Evolutionary conservation across 352 stramenopile genomes (phyloP), one percentile per base, ranked within the genome.

Genomic region (Globisporangium nunn): DNA sequence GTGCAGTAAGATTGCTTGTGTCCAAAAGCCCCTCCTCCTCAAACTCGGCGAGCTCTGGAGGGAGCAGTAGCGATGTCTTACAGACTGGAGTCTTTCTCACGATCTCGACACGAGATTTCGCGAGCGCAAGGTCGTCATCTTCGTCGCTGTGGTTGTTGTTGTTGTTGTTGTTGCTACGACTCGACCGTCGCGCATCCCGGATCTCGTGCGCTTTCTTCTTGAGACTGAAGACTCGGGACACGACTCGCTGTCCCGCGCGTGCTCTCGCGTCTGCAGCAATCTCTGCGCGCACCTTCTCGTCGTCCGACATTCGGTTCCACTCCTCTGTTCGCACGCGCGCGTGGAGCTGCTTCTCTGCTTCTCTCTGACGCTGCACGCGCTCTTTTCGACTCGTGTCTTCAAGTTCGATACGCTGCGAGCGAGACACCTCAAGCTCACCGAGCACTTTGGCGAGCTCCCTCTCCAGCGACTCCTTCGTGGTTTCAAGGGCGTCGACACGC

Each of bases 1-100:
- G 4, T 4, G 39, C 28, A 23, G 8, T n/a, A 1, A 37, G 2
- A 15, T 12, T 6, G 15, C 11, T 23, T 5, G 41, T 35, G 6
- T 49, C 28, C 4, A 50, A 17, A 14, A 87, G 52, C 3, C 75
- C 78, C 10, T 83, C 75, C 54, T 88, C 78, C 61, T 86, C 75
- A 28, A 86, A 86, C 49, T 80, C 78, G 17, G 75, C 73, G 2
- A 86, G 63, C 44, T 87, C 77, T 6, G 73, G 72, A 6, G 61
- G 56, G 1, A 78, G 50, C 5, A 63, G 28, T 63, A 71, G 31
- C 54, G 61, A 18, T 57, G 58, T 6, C 11, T 4, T 41, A 6
- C 28, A 2, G 12, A 12, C 23, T 8, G 5, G 28, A 33, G 28
- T 18, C 46, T 2, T 5, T 31, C n/a, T 18, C 12, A 5, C 3